phyloP scores from a whole-genome alignment of 2,329 filamentous ascomycete genomes.

The Hysterium pulicare region DNA sequence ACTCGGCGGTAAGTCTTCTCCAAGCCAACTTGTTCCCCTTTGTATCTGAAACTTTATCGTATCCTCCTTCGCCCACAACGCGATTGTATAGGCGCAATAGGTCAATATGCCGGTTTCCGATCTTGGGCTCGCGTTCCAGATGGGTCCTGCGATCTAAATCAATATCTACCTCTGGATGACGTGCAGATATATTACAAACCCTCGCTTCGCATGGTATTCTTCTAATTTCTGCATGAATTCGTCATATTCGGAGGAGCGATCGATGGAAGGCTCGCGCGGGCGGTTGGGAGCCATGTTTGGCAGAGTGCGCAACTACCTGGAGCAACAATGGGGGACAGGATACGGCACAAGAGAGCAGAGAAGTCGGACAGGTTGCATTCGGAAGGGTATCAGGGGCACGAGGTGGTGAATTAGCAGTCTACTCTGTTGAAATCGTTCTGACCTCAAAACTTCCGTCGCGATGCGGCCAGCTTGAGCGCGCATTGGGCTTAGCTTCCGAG shows the following conservation, averaged over 20 bases:
- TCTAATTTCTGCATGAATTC: constrained; percentile 72
- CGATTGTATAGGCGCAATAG: constrained; percentile 74
- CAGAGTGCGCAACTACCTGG: constrained; percentile 33
- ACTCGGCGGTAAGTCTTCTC: constrained; percentile 73
- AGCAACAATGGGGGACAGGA: constrained; percentile 3
- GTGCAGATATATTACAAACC: constrained; percentile 43
- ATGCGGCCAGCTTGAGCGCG: neutral
- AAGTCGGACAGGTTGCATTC: constrained; percentile 9
- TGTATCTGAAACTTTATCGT: constrained; percentile 68
- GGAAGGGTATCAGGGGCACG: constrained; percentile 14
- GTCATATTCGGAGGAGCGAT: constrained; percentile 63
- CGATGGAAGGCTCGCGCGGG: constrained; percentile 45
- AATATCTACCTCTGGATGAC: constrained; percentile 17
- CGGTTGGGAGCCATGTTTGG: constrained; percentile 44
- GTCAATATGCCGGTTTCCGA: constrained; percentile 73
- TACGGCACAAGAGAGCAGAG: neutral
- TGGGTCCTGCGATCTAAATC: constrained; percentile 52
- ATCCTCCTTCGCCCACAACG: constrained; percentile 74
- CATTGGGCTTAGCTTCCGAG: neutral
- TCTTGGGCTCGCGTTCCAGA: constrained; percentile 77
- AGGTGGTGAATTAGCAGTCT: constrained; percentile 1
- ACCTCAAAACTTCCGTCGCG: neutral
- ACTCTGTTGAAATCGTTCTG: neutral
- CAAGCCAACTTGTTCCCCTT: constrained; percentile 80
- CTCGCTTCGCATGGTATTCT: constrained; percentile 73